These are phyloP conservation scores for Eremothecium cymbalariae DNA, from an alignment of 1,139 yeast genomes.

Conservation along the genomic window DNA sequence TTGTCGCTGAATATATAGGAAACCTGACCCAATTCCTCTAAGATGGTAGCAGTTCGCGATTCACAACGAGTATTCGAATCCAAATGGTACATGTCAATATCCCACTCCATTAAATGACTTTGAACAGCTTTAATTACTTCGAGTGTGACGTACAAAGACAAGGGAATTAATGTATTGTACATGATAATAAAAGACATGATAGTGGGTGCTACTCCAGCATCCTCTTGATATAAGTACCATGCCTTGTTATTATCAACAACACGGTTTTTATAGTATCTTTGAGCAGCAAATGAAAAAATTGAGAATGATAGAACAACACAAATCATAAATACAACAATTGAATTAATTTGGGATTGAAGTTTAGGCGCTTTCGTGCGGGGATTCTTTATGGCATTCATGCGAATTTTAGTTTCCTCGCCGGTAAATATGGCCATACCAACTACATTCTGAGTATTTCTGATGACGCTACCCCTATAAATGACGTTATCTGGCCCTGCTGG, in stretches of 20 bases:
- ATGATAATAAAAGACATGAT: constrained; percentile 93
- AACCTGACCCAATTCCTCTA: constrained; percentile 96
- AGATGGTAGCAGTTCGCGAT: constrained; percentile 88
- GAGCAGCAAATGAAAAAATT: constrained; percentile 75
- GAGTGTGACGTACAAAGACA: constrained; percentile 92
- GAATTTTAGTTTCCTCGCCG: constrained; percentile 91
- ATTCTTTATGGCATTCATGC: constrained; percentile 88
- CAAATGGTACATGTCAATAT: constrained; percentile 87
- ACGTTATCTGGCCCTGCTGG: constrained; percentile 77
- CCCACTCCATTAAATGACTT: constrained; percentile 71
- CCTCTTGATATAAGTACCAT: constrained; percentile 70
- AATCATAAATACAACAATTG: constrained; percentile 83
- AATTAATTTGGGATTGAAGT: constrained; percentile 71
- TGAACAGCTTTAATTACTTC: constrained; percentile 90
- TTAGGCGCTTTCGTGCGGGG: constrained; percentile 93
- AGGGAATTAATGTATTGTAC: constrained; percentile 93
- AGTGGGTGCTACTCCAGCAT: constrained; percentile 84
- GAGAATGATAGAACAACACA: constrained; percentile 65
- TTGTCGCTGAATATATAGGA: constrained; percentile 92
- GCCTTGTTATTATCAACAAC: constrained; percentile 38
- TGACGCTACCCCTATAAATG: constrained; percentile 77
- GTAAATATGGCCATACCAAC: constrained; percentile 82
- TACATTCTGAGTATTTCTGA: constrained; percentile 69
- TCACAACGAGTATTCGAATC: constrained; percentile 86
- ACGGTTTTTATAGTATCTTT: constrained; percentile 44